Base-by-base conservation (phyloP, 805 yeast genomes). In the Scheffersomyces stipitis region DNA sequence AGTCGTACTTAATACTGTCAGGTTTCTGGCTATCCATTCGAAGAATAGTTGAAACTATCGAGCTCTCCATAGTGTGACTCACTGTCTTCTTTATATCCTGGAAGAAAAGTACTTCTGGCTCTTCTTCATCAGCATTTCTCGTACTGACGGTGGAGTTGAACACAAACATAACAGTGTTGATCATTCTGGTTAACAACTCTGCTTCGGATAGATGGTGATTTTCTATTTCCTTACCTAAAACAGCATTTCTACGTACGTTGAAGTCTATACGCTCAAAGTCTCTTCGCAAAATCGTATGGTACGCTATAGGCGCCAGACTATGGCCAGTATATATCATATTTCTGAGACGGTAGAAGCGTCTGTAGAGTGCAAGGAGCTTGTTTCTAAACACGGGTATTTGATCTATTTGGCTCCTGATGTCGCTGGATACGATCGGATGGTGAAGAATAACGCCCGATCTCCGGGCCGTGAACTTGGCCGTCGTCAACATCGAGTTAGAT, bases 331-430 rank as follows among this genome's bases (percentile, higher is more conserved):
- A 52, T 4, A 59, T 41, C 28, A 60, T 30, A 20, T 54, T 42
- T 13, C 73, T 53, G 15, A 68, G 48, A 22, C 52, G 49, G 42
- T 45, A 66, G 29, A 68, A 58, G 31, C 48, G 55, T 40, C 59
- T 66, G 41, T 69, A 69, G 2, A 53, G 38, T 5, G 46, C 27
- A 5, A 52, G 37, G n/a, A 48, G 39, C 36, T 47, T 44, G 13
- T 37, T 29, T 28, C 30, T 40, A 31, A 40, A 44, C 10, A 34
- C 30, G 2, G 47, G 36, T 6, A 44, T 20, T 10, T 20, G 9
- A 20, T 20, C 24, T 10, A 20, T 7, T 10, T 20, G 24, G 9
- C 10, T 7, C 10, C 24, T 7, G 7, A 20, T 20, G 10, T 20
- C 10, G 9, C 7, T 7, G 24, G 7, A 7, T 7, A 20, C 10